Percentiles rank a stretch among this genome's conserved stretches.
Conservation (phyloP, 768 basidiomycete genomes). For the Mycena alexandri region DNA sequence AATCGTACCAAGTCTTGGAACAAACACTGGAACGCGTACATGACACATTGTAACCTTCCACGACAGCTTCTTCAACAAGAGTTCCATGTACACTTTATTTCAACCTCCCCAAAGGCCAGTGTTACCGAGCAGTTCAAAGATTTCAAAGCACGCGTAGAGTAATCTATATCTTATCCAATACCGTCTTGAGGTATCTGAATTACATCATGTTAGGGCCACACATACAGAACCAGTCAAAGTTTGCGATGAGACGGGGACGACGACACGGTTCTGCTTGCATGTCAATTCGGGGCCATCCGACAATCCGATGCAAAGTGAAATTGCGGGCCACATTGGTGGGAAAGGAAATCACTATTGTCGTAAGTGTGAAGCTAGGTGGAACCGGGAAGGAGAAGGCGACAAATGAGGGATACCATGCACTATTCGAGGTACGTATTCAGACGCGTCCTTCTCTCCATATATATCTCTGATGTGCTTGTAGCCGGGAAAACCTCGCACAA, state of each 20-base stretch:
- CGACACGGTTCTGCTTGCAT: not conserved
- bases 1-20: slow-evolving; percentile 1
- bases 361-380: slow-evolving; percentile 37
- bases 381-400: slow-evolving; percentile 39
- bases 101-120: not conserved
- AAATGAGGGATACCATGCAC: slow-evolving; percentile 9
- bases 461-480: slow-evolving; percentile 11
- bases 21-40: slow-evolving; percentile 7
- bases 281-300: not conserved
- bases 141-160: not conserved
- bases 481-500: slow-evolving; percentile 42
- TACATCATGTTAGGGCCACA: not conserved
- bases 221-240: not conserved
- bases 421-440: slow-evolving; percentile 22
- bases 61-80: not conserved
- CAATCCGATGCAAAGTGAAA: slow-evolving; percentile 7
- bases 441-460: too few relatives aligned
- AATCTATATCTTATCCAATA: not conserved
- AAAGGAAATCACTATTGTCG: slow-evolving; percentile 7
- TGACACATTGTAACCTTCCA: not conserved
- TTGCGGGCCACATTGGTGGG: not conserved
- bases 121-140: not conserved
- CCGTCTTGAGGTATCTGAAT: not conserved
- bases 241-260: not conserved
- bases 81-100: not conserved